Evolutionary conservation across 257 asterid genomes (phyloP), one percentile per base, ranked within the genome.

Genomic region (Solanum appendiculatum): DNA sequence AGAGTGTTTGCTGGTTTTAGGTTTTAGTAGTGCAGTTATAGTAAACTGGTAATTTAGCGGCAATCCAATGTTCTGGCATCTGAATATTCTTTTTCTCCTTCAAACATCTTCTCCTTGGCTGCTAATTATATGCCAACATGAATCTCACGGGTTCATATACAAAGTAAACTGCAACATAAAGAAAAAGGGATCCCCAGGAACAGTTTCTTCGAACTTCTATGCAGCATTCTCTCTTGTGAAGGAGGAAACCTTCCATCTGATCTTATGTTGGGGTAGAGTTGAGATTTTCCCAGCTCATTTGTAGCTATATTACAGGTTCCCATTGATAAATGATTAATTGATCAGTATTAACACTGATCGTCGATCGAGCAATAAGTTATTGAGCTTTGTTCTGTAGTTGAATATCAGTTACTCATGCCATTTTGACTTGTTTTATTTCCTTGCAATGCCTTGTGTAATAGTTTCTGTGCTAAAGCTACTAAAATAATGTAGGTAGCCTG

Each of bases 401-500:
- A 46, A 80, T 29, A 44, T 46, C 29, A 80, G 66, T 80, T 46
- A 18, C 42, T 29, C 85, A 33, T 80, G 40, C 85, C 66, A 80
- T 80, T 80, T 77, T 77, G 34, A 25, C 37, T 42, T 80, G 42
- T 44, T 42, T 77, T 77, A 25, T 46, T 46, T 46, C 12, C 44
- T 48, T 81, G 29, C 31, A 64, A 48, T 18, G 69, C 85, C 85
- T 16, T 81, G 68, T 31, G 68, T 20, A 27, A 4, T 44, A 44
- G 37, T 84, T 85, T 87, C 18, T 86, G 82, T 86, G 85, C 93
- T 91, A 64, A 92, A 86, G 87, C 89, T 93, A 60, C 88, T 90
- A 77, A 83, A 73, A 60, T 86, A 84, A 85, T 93, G 86, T 92
- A 97, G 99, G 98, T 97, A 84, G 98, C 99, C 42, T 97, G 99